Evolutionary conservation across 129 eudicot genomes (phyloP).

Genomic region (Escallonia herrerae): DNA sequence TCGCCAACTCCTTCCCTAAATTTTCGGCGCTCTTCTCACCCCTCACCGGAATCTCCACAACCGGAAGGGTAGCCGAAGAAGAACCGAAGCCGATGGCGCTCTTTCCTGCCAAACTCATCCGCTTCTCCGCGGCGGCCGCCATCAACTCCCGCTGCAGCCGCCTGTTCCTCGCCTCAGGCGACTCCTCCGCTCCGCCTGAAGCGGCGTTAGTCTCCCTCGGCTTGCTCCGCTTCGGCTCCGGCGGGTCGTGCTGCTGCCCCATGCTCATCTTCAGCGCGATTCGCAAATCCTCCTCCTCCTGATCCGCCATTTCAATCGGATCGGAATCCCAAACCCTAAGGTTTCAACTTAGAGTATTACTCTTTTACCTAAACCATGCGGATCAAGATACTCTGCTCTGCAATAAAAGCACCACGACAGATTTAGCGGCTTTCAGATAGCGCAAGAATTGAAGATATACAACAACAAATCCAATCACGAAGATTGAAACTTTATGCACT

Average conservation of each 20-base stretch:
- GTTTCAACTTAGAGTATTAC: conserved; percentile 4
- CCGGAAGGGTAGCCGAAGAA: neutral
- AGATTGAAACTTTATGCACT: neutral
- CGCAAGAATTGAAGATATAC: neutral
- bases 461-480: neutral
- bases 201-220: conserved; percentile 42
- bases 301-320: conserved; percentile 53
- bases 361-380: neutral
- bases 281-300: conserved; percentile 78
- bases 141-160: conserved; percentile 64
- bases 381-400: too few species aligned
- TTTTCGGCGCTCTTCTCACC: conserved; percentile 16
- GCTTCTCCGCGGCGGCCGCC: conserved; percentile 95
- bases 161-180: conserved; percentile 50
- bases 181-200: conserved; percentile 24
- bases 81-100: conserved; percentile 1
- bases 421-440: neutral
- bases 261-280: conserved; percentile 85
- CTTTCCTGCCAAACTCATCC: conserved; percentile 42
- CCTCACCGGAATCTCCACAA: conserved; percentile 20
- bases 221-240: conserved; percentile 91
- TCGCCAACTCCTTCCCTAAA: conserved; percentile 32
- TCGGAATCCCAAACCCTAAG: conserved; percentile 21
- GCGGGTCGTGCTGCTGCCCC: conserved; percentile 51
- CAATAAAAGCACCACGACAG: neutral